A percentile compares a stretch with the other conserved stretches of the same genome.
Evolutionary conservation across 306 rosid species (phyloP).

Genomic region (Prunus padus): DNA sequence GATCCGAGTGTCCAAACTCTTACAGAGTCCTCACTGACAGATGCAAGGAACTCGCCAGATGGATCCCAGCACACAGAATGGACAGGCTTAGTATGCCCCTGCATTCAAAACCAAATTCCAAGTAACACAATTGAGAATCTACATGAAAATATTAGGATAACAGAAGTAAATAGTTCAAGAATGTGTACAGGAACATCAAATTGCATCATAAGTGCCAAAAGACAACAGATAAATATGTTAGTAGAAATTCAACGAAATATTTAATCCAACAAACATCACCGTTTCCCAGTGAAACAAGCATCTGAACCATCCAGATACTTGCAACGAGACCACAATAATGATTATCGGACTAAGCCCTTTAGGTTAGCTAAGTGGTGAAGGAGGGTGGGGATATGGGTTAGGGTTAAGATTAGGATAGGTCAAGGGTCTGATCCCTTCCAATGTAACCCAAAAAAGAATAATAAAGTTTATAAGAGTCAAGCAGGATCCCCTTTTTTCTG

Average conservation of each 20-base stretch:
- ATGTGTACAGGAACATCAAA: too few species aligned
- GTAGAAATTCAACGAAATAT: neutral
- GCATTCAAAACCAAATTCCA: conserved; percentile 29
- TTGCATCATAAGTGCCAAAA: neutral
- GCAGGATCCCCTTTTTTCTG: neutral
- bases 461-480: neutral
- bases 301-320: neutral
- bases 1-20: conserved; percentile 84
- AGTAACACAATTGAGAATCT: neutral
- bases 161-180: neutral
- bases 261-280: neutral
- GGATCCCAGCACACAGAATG: conserved; percentile 90
- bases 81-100: conserved; percentile 82
- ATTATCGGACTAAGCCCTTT: neutral
- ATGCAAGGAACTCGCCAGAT: conserved; percentile 88
- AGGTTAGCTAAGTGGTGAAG: too few species aligned
- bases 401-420: neutral
- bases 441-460: neutral
- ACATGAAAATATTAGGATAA: neutral
- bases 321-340: neutral
- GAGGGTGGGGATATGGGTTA: neutral
- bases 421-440: neutral
- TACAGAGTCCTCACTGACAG: conserved; percentile 95
- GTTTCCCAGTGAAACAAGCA: neutral
- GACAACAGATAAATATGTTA: neutral